A percentile compares a stretch with the other conserved stretches of the same genome.
phyloP scores from a whole-genome alignment of 2,329 filamentous ascomycete genomes.

The Lomentospora prolificans region DNA sequence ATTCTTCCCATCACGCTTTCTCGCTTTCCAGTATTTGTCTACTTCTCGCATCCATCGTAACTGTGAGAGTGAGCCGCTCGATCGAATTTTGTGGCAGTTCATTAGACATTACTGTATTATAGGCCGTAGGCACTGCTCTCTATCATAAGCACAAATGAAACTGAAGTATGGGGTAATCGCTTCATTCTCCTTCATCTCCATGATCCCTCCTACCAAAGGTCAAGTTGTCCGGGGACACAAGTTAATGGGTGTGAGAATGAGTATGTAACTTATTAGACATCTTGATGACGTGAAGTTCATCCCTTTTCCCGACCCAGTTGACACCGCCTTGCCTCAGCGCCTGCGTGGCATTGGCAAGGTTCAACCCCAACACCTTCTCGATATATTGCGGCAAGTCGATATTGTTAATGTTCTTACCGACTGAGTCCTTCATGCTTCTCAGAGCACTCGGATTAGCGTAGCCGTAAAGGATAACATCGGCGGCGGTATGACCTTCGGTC shows the following conservation, averaged over 20 bases:
- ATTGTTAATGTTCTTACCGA: slow-evolving; percentile 18
- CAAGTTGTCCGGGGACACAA: too few species aligned
- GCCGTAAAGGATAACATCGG: slow-evolving; percentile 16
- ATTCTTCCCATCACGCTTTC: too few species aligned
- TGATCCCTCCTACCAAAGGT: too few species aligned
- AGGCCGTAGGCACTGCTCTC: neutral
- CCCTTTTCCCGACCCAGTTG: slow-evolving; percentile 14
- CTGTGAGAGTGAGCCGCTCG: neutral
- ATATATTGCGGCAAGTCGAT: slow-evolving; percentile 18
- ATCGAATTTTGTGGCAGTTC: neutral
- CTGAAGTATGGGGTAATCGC: neutral
- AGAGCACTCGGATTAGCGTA: slow-evolving; percentile 11
- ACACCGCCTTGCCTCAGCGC: slow-evolving; percentile 15
- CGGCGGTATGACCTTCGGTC: slow-evolving; percentile 14
- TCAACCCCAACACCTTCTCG: slow-evolving; percentile 15
- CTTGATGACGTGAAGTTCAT: slow-evolving; percentile 5
- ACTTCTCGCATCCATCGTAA: too few species aligned
- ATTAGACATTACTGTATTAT: neutral
- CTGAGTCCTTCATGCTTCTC: slow-evolving; percentile 11
- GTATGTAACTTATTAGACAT: neutral
- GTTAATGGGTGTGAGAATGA: too few species aligned
- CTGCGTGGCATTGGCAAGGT: slow-evolving; percentile 14
- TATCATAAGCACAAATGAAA: neutral
- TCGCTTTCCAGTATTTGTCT: too few species aligned
- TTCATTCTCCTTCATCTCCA: neutral